Evolutionary conservation across 257 asterid genomes (phyloP).

Genomic region (Scutellaria barbata): DNA sequence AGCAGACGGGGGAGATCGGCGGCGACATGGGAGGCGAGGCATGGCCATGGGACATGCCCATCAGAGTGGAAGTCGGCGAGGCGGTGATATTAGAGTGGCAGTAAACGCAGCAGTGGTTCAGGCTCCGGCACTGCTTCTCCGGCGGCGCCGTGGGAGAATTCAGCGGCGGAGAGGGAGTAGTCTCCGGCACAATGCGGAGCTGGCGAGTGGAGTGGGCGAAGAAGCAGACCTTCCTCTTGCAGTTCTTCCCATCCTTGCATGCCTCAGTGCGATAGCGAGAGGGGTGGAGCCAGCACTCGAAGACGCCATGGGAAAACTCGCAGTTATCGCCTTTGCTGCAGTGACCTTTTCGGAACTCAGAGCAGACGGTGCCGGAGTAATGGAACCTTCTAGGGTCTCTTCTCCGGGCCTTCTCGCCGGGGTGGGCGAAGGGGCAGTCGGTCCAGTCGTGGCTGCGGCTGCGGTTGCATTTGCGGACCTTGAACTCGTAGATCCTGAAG

Average conservation of each 20-base stretch:
- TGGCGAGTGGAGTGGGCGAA: constrained; percentile 85
- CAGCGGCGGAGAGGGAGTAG: constrained; percentile 24
- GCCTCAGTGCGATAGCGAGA: constrained; percentile 90
- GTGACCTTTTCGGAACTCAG: constrained; percentile 80
- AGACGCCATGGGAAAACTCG: constrained; percentile 89
- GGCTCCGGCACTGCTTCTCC: constrained; percentile 35
- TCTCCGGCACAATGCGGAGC: constrained; percentile 75
- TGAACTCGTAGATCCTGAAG: constrained; percentile 88
- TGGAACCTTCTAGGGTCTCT: constrained; percentile 84
- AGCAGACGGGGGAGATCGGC: constrained; percentile 55
- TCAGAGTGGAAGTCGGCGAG: constrained; percentile 74
- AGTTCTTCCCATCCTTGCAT: constrained; percentile 93
- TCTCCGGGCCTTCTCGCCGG: constrained; percentile 92
- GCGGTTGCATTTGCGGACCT: constrained; percentile 86
- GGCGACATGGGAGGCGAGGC: constrained; percentile 65
- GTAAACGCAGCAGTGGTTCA: constrained; percentile 56
- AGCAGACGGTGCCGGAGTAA: constrained; percentile 80
- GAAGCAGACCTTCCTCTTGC: constrained; percentile 87
- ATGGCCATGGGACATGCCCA: constrained; percentile 59
- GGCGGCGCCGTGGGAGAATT: too few relatives aligned
- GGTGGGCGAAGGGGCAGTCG: constrained; percentile 97
- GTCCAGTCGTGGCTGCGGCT: constrained; percentile 99
- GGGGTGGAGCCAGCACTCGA: constrained; percentile 98
- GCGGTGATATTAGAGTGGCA: constrained; percentile 58
- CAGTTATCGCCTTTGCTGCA: constrained; percentile 76